Percentiles rank a stretch among this genome's conserved stretches.
Evolutionary conservation across 495 filamentous ascomycete genomes (phyloP).

Genomic region (Penicillium mononematosum): DNA sequence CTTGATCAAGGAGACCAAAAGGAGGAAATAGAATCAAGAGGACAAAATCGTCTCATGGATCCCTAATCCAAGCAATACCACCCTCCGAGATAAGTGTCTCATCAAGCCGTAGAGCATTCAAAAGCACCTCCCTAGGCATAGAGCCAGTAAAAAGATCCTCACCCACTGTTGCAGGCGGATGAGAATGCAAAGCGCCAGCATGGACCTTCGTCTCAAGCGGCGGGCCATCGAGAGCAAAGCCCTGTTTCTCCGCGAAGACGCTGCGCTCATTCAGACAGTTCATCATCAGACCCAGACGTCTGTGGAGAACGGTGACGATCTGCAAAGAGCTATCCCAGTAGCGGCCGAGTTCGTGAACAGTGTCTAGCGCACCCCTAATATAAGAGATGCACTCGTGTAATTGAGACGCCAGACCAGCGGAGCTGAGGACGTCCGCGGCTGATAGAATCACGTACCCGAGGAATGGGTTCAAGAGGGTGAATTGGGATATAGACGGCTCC

Average conservation of each 20-base stretch:
- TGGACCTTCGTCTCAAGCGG: slow-evolving; percentile 37
- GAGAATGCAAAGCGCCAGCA: slow-evolving; percentile 18
- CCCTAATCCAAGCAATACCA: slow-evolving; percentile 33
- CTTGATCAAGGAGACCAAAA: not conserved
- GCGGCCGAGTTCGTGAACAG: slow-evolving; percentile 30
- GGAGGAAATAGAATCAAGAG: not conserved
- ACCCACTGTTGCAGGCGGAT: slow-evolving; percentile 12
- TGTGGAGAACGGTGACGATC: slow-evolving; percentile 31
- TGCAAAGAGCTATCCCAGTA: slow-evolving; percentile 37
- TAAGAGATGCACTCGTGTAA: slow-evolving; percentile 46
- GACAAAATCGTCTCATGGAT: slow-evolving; percentile 13
- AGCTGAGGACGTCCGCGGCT: slow-evolving; percentile 49
- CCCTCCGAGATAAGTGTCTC: slow-evolving; percentile 24
- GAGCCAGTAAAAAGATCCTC: slow-evolving; percentile 42
- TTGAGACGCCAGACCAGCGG: slow-evolving; percentile 34
- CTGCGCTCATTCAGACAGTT: slow-evolving; percentile 29
- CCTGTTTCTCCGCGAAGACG: slow-evolving; percentile 29
- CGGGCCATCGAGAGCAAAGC: slow-evolving; percentile 32
- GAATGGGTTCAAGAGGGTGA: slow-evolving; percentile 40
- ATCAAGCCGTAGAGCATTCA: slow-evolving; percentile 34
- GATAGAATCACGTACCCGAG: slow-evolving; percentile 45
- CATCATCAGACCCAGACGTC: slow-evolving; percentile 30
- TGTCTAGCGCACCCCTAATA: slow-evolving; percentile 45
- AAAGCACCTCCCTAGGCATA: slow-evolving; percentile 33
- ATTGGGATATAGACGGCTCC: slow-evolving; percentile 16